Conservation (phyloP, 2,329 filamentous ascomycete species). For the Pseudogymnoascus verrucosus region DNA sequence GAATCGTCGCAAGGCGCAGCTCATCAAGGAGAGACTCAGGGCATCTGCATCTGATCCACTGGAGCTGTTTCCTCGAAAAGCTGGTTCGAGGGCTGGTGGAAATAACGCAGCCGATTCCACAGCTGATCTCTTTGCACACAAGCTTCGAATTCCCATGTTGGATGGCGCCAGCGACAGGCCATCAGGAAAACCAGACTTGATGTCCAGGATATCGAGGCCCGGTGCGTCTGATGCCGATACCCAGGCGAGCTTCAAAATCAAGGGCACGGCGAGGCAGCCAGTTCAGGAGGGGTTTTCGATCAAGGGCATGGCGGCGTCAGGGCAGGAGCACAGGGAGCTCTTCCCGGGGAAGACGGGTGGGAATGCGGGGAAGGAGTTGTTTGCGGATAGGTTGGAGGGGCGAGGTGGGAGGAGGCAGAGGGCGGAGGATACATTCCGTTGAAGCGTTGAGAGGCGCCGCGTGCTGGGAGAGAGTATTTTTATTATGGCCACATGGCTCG, state of each 20-base stretch:
- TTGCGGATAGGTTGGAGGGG: conserved; percentile 51
- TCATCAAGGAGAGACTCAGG: conserved; percentile 30
- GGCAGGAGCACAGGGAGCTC: conserved; percentile 51
- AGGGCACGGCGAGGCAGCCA: conserved; percentile 44
- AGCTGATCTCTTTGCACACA: conserved; percentile 41
- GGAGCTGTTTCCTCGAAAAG: conserved; percentile 50
- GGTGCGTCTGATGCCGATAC: conserved; percentile 19
- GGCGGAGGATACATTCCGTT: conserved; percentile 67
- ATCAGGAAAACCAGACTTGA: conserved; percentile 15
- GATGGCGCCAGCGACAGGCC: conserved; percentile 34
- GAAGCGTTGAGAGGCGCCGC: conserved; percentile 39
- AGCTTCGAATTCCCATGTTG: conserved; percentile 41
- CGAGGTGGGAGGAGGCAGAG: conserved; percentile 52
- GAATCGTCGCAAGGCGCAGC: conserved; percentile 38
- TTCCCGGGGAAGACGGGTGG: conserved; percentile 56
- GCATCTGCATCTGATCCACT: conserved; percentile 18
- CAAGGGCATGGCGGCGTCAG: conserved; percentile 55
- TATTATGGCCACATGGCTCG: not conserved
- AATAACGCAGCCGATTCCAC: conserved; percentile 48
- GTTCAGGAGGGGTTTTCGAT: conserved; percentile 51
- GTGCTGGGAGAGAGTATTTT: not conserved
- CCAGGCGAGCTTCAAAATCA: conserved; percentile 47
- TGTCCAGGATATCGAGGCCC: conserved; percentile 18
- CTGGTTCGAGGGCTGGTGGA: conserved; percentile 37
- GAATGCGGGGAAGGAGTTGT: conserved; percentile 63